These are phyloP conservation scores for Catharanthus roseus DNA, from an alignment of 257 asterid genomes.

Conservation along the genomic window DNA sequence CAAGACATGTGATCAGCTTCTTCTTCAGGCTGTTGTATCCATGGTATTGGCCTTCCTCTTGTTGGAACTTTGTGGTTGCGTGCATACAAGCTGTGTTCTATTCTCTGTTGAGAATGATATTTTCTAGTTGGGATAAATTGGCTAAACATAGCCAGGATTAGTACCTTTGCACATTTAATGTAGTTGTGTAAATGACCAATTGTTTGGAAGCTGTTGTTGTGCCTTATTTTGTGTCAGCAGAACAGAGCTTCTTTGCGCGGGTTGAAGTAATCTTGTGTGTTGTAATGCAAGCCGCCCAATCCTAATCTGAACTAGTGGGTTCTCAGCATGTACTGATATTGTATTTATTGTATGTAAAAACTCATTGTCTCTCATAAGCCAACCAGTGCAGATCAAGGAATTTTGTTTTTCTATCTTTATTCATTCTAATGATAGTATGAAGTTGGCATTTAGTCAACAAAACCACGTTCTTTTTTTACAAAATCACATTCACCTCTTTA, in stretches of 20 bases:
- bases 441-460: too few species aligned
- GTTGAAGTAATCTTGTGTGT: too few species aligned
- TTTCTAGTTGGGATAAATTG: slow-evolving; percentile 48
- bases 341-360: too few species aligned
- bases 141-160: slow-evolving; percentile 31
- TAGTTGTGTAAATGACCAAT: background rate
- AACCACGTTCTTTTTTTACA: too few species aligned
- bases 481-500: too few species aligned
- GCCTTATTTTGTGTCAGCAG: slow-evolving; percentile 1
- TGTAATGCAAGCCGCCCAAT: too few species aligned
- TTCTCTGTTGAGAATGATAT: slow-evolving; percentile 41
- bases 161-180: slow-evolving; percentile 9
- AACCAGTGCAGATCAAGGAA: too few species aligned
- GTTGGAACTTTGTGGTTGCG: slow-evolving; percentile 70
- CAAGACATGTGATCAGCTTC: slow-evolving; percentile 73
- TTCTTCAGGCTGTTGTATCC: slow-evolving; percentile 77
- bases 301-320: too few species aligned
- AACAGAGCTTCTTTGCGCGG: background rate
- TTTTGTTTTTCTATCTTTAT: too few species aligned
- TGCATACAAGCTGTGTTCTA: slow-evolving; percentile 50
- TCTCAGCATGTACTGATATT: too few species aligned
- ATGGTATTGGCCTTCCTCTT: slow-evolving; percentile 97
- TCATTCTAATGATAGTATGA: too few species aligned
- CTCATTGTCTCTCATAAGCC: too few species aligned
- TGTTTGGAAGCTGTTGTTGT: background rate